Conservation (phyloP, 176 grass and related monocot species). For the Triticum dicoccoides region DNA sequence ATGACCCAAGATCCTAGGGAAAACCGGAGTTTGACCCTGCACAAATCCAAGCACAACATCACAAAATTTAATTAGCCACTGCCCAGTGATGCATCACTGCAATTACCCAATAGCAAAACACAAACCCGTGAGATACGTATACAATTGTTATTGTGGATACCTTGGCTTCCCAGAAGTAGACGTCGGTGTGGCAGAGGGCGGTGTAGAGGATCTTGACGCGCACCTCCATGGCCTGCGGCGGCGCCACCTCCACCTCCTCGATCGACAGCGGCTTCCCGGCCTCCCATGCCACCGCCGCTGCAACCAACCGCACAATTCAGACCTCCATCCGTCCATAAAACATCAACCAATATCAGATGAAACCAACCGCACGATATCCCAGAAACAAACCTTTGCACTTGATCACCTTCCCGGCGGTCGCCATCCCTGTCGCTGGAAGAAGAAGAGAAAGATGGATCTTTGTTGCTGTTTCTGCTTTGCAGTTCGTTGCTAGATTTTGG, state of each 20-base stretch:
- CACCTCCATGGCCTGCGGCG: conserved; percentile 85
- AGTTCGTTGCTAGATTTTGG: neutral
- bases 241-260: conserved; percentile 88
- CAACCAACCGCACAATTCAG: neutral
- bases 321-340: too few species aligned
- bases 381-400: conserved; percentile 59
- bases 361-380: too few species aligned
- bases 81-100: neutral
- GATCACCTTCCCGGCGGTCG: conserved; percentile 71
- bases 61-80: neutral
- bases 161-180: conserved; percentile 97
- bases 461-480: neutral
- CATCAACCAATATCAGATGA: neutral
- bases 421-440: conserved; percentile 32
- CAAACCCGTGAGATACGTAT: neutral
- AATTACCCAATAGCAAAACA: neutral
- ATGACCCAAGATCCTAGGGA: conserved; percentile 85
- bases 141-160: conserved; percentile 3
- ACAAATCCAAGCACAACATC: conserved; percentile 14
- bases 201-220: conserved; percentile 86
- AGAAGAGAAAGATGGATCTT: neutral
- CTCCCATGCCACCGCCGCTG: conserved; percentile 89
- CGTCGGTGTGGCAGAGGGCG: conserved; percentile 85
- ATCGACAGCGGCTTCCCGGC: conserved; percentile 75
- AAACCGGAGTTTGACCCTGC: conserved; percentile 78